These are phyloP conservation scores for Schizochytrium sp. DNA, from an alignment of 108 stramenopile genomes.

Conservation along the genomic window DNA sequence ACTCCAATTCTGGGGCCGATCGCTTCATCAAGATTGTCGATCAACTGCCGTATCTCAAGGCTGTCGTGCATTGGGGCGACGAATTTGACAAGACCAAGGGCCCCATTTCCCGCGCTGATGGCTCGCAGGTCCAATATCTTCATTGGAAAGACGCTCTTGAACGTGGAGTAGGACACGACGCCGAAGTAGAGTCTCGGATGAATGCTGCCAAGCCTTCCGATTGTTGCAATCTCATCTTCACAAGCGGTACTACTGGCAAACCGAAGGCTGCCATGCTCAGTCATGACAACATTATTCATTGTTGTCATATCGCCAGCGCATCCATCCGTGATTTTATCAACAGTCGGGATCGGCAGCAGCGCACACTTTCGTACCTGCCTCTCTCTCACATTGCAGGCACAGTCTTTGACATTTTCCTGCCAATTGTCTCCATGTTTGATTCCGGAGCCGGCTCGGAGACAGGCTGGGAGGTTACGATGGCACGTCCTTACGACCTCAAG, in stretches of 20 bases:
- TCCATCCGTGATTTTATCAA: background rate
- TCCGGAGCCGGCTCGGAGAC: background rate
- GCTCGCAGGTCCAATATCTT: slow-evolving; percentile 9
- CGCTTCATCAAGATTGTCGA: slow-evolving; percentile 44
- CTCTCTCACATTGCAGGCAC: slow-evolving; percentile 48
- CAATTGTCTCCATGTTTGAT: slow-evolving; percentile 20
- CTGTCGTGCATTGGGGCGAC: slow-evolving; percentile 53
- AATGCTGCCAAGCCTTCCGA: slow-evolving; percentile 36
- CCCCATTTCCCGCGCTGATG: slow-evolving; percentile 27
- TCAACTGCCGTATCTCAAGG: slow-evolving; percentile 48
- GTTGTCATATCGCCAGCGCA: background rate
- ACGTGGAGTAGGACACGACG: background rate
- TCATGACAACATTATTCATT: slow-evolving; percentile 39
- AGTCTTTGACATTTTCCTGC: slow-evolving; percentile 14
- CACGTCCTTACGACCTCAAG: slow-evolving; percentile 55
- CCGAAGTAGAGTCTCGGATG: slow-evolving; percentile 26
- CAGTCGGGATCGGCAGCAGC: background rate
- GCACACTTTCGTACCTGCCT: slow-evolving; percentile 41
- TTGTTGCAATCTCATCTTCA: slow-evolving; percentile 61
- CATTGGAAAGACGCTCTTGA: slow-evolving; percentile 20
- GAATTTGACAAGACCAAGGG: slow-evolving; percentile 15
- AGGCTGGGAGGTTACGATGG: slow-evolving; percentile 30
- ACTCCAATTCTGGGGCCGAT: slow-evolving; percentile 42
- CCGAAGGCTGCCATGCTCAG: slow-evolving; percentile 72
- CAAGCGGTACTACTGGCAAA: slow-evolving; percentile 67